phyloP scores from a whole-genome alignment of 1,139 yeast genomes.

The Hanseniaspora sp. region DNA sequence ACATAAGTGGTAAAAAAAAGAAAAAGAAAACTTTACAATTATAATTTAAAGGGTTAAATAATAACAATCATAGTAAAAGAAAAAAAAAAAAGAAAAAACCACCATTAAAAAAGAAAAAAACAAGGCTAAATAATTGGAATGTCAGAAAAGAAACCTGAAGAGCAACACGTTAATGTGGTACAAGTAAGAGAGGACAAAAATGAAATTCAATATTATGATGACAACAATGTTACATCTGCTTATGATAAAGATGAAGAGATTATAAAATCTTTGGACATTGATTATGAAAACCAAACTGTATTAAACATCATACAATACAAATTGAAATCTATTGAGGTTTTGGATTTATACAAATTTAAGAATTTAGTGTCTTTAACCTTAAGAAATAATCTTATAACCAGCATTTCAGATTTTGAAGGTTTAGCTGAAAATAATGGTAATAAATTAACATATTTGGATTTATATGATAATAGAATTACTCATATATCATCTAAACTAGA shows the following conservation, averaged over 20 bases:
- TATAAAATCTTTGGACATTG: conserved; percentile 31
- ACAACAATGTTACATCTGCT: conserved; percentile 2
- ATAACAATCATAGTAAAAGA: too few relatives aligned
- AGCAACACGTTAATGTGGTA: background rate
- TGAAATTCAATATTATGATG: conserved; percentile 7
- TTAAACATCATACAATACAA: conserved; percentile 74
- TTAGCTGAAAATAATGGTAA: conserved; percentile 42
- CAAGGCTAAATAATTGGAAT: background rate
- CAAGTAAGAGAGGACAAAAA: conserved; percentile 9
- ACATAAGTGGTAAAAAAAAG: too few relatives aligned
- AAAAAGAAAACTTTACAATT: too few relatives aligned
- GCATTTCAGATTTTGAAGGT: conserved; percentile 58
- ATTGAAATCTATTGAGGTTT: conserved; percentile 54
- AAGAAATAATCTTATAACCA: conserved; percentile 72
- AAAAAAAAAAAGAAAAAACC: too few relatives aligned
- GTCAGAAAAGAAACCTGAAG: background rate
- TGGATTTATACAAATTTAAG: conserved; percentile 49
- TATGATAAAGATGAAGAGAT: conserved; percentile 10
- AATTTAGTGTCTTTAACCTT: conserved; percentile 54
- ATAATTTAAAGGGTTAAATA: background rate
- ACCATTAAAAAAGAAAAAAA: background rate
- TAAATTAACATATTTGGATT: conserved; percentile 55
- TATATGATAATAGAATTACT: conserved; percentile 82
- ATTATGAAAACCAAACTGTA: conserved; percentile 49
- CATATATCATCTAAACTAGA: conserved; percentile 64